Evolutionary conservation across 805 yeast genomes (phyloP).

Genomic region (Zygosaccharomyces gambellarensis): DNA sequence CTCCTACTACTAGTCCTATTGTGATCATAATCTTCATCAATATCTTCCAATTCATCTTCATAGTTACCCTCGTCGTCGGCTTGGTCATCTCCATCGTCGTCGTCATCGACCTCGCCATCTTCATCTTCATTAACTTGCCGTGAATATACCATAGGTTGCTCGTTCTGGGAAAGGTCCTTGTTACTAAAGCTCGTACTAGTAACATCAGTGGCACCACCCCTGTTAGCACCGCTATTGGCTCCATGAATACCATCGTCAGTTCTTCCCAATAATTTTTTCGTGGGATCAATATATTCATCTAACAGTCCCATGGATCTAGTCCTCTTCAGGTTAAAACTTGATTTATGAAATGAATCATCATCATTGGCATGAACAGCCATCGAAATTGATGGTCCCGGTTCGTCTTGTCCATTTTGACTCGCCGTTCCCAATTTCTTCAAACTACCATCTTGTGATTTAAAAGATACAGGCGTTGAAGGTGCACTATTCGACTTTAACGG

Average conservation of each 20-base stretch:
- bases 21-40: conserved; percentile 5
- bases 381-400: conserved; percentile 39
- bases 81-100: conserved; percentile 15
- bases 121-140: conserved; percentile 16
- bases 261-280: conserved; percentile 36
- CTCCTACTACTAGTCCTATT: conserved; percentile 8
- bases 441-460: conserved; percentile 1
- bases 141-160: conserved; percentile 13
- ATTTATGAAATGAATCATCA: conserved; percentile 62
- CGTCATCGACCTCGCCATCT: conserved; percentile 4
- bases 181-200: conserved; percentile 9
- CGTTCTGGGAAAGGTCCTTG: background rate
- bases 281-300: conserved; percentile 60
- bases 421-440: conserved; percentile 2
- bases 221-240: background rate
- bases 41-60: conserved; percentile 6
- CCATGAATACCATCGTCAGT: conserved; percentile 22
- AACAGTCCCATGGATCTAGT: conserved; percentile 78
- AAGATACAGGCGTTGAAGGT: conserved; percentile 3
- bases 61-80: conserved; percentile 13
- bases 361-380: conserved; percentile 63
- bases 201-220: no score
- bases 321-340: conserved; percentile 70
- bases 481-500: conserved; percentile 7
- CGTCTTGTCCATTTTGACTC: conserved; percentile 22